phyloP scores from a whole-genome alignment of 345 rosid species.

The Alliaria petiolata region DNA sequence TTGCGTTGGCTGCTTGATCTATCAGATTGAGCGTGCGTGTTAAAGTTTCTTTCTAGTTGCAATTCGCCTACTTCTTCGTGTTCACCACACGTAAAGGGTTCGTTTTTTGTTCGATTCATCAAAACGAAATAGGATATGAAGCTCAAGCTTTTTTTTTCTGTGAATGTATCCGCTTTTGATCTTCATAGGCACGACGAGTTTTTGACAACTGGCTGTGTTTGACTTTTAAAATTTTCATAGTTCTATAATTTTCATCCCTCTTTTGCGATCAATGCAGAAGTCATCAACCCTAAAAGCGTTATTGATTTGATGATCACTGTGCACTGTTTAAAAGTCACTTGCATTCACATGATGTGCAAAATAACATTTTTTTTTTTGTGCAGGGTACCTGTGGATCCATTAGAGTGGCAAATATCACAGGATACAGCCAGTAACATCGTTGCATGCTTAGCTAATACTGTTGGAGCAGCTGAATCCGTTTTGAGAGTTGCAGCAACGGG shows the following conservation, averaged over 20 bases:
- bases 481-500: constrained; percentile 95
- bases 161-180: background rate
- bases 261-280: background rate
- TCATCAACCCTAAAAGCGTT: background rate
- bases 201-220: background rate
- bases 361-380: constrained; percentile 5
- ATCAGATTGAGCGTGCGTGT: background rate
- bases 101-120: background rate
- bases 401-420: constrained; percentile 97
- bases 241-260: background rate
- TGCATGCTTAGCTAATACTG: constrained; percentile 84
- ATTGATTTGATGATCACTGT: background rate
- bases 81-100: background rate
- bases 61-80: background rate
- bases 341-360: background rate
- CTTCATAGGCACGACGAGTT: background rate
- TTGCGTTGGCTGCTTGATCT: background rate
- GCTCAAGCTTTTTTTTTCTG: background rate
- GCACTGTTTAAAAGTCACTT: background rate
- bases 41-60: background rate
- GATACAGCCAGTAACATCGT: constrained; percentile 69
- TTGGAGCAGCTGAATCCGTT: constrained; percentile 93
- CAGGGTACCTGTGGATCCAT: constrained; percentile 91
- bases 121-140: background rate
- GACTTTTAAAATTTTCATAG: background rate